These are phyloP conservation scores for Mycena amicta DNA, from an alignment of 768 basidiomycete genomes.

Conservation along the genomic window DNA sequence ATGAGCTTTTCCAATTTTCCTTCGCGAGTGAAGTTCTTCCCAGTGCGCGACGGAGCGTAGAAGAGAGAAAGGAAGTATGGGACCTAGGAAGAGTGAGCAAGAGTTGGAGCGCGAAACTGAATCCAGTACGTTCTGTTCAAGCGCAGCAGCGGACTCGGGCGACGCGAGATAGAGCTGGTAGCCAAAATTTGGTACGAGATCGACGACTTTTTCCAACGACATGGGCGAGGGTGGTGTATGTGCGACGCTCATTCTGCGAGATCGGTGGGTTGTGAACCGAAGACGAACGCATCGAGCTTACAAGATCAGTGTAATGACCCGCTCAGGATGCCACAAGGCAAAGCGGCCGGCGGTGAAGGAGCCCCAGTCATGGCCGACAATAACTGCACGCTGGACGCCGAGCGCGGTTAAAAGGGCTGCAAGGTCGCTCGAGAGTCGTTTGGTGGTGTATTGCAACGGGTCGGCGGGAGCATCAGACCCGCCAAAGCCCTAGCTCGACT, in stretches of 20 bases:
- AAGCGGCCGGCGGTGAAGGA: conserved; percentile 64
- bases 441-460: conserved; percentile 57
- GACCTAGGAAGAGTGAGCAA: too few relatives aligned
- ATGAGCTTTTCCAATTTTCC: conserved; percentile 1
- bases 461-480: conserved; percentile 63
- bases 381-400: conserved; percentile 54
- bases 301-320: conserved; percentile 62
- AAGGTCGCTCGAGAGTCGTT: conserved; percentile 62
- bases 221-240: conserved; percentile 60
- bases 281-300: conserved; percentile 34
- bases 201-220: conserved; percentile 53
- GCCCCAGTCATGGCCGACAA: conserved; percentile 87
- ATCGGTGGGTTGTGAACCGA: conserved; percentile 1
- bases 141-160: conserved; percentile 49
- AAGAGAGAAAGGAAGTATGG: conserved; percentile 36
- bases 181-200: conserved; percentile 55
- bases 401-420: conserved; percentile 65
- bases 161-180: conserved; percentile 73
- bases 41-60: conserved; percentile 20
- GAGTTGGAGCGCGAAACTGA: too few relatives aligned
- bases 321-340: conserved; percentile 71
- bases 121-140: too few relatives aligned
- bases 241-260: conserved; percentile 64
- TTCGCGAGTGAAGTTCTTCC: conserved; percentile 2
- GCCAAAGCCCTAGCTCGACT: conserved; percentile 55